A percentile compares a stretch with the other conserved stretches of the same genome.
phyloP scores from a whole-genome alignment of 768 basidiomycete species.

The Macrolepiota albuminosa region DNA sequence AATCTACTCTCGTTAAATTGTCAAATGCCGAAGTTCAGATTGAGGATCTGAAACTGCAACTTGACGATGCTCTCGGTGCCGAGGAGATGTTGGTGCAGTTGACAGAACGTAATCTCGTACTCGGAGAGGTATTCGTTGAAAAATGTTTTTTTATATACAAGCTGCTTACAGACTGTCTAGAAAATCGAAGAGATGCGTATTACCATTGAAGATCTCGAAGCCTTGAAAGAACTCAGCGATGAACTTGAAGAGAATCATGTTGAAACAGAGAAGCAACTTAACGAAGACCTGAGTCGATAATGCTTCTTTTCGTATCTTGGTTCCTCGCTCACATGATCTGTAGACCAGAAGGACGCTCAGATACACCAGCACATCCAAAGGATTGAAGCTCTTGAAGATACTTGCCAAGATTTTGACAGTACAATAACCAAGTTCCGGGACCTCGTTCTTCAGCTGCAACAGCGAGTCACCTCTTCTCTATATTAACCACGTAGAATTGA shows the following conservation, averaged over 20 bases:
- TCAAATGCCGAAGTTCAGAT: conserved; percentile 88
- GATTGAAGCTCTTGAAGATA: conserved; percentile 68
- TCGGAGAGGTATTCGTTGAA: conserved; percentile 65
- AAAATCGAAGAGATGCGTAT: conserved; percentile 98
- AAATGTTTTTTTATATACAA: background rate
- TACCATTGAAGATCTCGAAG: conserved; percentile 93
- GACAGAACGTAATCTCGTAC: conserved; percentile 88
- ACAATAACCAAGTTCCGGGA: conserved; percentile 94
- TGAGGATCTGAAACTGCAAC: conserved; percentile 88
- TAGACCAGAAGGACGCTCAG: conserved; percentile 68
- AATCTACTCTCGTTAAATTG: conserved; percentile 73
- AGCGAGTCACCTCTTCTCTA: conserved; percentile 36
- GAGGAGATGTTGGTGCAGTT: conserved; percentile 96
- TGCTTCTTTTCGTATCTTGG: background rate
- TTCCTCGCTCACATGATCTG: background rate
- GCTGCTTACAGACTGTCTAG: conserved; percentile 31
- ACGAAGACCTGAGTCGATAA: conserved; percentile 81
- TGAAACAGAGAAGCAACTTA: conserved; percentile 87
- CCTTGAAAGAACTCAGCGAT: conserved; percentile 92
- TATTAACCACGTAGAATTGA: background rate
- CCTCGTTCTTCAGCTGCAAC: conserved; percentile 78
- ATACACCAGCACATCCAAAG: conserved; percentile 64
- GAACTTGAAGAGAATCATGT: conserved; percentile 96
- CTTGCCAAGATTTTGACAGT: conserved; percentile 77
- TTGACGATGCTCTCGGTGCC: conserved; percentile 92